Evolutionary conservation across 2,329 filamentous ascomycete genomes (phyloP), one percentile per base, ranked within the genome.

Genomic region (Onygenales sp.): DNA sequence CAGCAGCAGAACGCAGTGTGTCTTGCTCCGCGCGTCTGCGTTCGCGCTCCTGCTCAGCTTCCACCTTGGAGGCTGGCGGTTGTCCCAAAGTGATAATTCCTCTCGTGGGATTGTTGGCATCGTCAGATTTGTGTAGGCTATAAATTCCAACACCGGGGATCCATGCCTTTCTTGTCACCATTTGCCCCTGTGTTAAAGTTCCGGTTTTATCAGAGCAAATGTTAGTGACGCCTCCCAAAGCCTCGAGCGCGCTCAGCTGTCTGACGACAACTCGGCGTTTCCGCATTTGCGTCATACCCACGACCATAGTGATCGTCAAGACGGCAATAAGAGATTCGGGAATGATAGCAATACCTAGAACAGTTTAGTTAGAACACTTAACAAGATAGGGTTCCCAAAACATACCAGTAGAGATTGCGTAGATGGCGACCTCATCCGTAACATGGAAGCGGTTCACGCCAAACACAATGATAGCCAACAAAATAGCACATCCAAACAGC

Each of bases 401-500:
- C 59, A 51, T 63, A 56, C 76, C 77, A 43, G 77, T 79, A n/a
- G 75, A 76, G 36, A 79, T 78, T 10, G 75, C 76, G 67, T 83
- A 83, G 58, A 83, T 82, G 52, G 79, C 74, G 50, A 82, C 78
- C 62, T 83, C 79, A 51, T 77, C 75, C 13, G 77, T 74, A 39
- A 78, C 71, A 54, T 78, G 70, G 65, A 81, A 82, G 33, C 73
- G 66, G 65, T 78, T 83, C 55, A 79, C 79, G 2, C 77, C 80
- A 58, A 83, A 79, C 21, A 84, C 80, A 59, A 84, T 82, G 59
- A 84, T 79, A 9, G 81, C 80, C 45, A 82, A 72, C 8, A 84
- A 60, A 43, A 84, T 75, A 5, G 81, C 90, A 50, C 89, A 79
- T 46, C 78, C 83, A 64, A 95, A 94, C 2, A 95, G 80, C 3